Evolutionary conservation across 1,284 basidiomycete species (phyloP).

Genomic region (Heimioporus retisporus): DNA sequence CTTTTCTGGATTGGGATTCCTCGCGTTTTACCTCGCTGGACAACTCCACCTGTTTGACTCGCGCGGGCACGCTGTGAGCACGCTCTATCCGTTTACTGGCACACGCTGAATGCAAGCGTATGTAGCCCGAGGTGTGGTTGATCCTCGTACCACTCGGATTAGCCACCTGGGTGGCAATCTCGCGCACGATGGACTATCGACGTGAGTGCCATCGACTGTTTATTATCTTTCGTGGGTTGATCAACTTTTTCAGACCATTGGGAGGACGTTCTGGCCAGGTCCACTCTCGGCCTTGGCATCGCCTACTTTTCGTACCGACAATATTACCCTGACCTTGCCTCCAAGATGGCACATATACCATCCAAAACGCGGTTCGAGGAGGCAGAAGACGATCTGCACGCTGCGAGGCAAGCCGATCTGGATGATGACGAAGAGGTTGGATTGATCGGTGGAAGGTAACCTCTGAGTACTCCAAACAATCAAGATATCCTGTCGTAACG

Average conservation of each 20-base stretch:
- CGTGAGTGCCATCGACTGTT: conserved; percentile 50
- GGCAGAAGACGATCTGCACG: conserved; percentile 5
- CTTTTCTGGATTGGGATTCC: conserved; percentile 80
- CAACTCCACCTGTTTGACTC: conserved; percentile 81
- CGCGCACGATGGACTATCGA: conserved; percentile 74
- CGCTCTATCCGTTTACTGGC: neutral
- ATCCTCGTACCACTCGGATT: conserved; percentile 68
- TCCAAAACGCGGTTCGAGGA: conserved; percentile 53
- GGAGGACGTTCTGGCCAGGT: conserved; percentile 66
- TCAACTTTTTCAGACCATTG: conserved; percentile 53
- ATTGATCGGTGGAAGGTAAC: conserved; percentile 24
- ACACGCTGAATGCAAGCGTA: neutral
- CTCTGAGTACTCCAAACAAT: neutral
- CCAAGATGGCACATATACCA: conserved; percentile 53
- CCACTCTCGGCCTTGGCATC: conserved; percentile 58
- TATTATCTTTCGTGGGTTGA: too few species aligned
- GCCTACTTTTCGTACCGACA: conserved; percentile 61
- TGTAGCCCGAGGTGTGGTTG: conserved; percentile 74
- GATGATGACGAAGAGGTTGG: conserved; percentile 44
- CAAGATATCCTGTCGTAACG: neutral
- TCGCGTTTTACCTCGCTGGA: conserved; percentile 79
- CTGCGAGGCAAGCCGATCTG: conserved; percentile 18
- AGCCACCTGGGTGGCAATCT: conserved; percentile 75
- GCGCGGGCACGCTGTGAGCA: conserved; percentile 66
- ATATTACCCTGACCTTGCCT: conserved; percentile 50